phyloP scores from a whole-genome alignment of 2,329 filamentous ascomycete genomes.

The Colletotrichum acutatum region DNA sequence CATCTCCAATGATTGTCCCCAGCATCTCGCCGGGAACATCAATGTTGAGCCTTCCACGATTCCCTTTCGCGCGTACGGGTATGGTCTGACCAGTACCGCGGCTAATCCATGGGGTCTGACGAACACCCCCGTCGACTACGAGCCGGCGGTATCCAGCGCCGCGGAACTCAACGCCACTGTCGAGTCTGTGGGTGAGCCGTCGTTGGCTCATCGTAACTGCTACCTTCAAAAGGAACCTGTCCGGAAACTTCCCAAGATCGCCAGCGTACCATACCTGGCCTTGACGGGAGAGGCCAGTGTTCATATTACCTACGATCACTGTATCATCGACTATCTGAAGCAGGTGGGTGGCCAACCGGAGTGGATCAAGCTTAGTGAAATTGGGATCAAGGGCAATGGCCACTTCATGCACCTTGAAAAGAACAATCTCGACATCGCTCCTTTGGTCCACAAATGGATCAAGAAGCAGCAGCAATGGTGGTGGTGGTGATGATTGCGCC shows the following conservation, averaged over 20 bases:
- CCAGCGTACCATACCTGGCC: slow-evolving; percentile 56
- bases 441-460: slow-evolving; percentile 52
- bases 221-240: slow-evolving; percentile 43
- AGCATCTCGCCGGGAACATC: slow-evolving; percentile 43
- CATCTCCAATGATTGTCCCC: slow-evolving; percentile 45
- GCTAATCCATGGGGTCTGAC: slow-evolving; percentile 42
- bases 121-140: slow-evolving; percentile 44
- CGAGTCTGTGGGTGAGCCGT: slow-evolving; percentile 40
- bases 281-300: slow-evolving; percentile 61
- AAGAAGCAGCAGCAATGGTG: slow-evolving; percentile 27
- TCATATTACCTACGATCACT: slow-evolving; percentile 64
- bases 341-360: slow-evolving; percentile 58
- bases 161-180: slow-evolving; percentile 38
- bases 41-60: slow-evolving; percentile 46
- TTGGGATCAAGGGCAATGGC: slow-evolving; percentile 61
- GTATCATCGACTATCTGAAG: slow-evolving; percentile 59
- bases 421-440: slow-evolving; percentile 49
- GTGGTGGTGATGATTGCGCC: neutral
- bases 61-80: slow-evolving; percentile 41
- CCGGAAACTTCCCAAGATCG: slow-evolving; percentile 56
- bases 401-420: slow-evolving; percentile 61
- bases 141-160: slow-evolving; percentile 40
- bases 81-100: slow-evolving; percentile 30
- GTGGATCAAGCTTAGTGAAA: slow-evolving; percentile 54
- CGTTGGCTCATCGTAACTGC: slow-evolving; percentile 38